phyloP scores from a whole-genome alignment of 768 basidiomycete species.

The Dioszegia aurantiaca region DNA sequence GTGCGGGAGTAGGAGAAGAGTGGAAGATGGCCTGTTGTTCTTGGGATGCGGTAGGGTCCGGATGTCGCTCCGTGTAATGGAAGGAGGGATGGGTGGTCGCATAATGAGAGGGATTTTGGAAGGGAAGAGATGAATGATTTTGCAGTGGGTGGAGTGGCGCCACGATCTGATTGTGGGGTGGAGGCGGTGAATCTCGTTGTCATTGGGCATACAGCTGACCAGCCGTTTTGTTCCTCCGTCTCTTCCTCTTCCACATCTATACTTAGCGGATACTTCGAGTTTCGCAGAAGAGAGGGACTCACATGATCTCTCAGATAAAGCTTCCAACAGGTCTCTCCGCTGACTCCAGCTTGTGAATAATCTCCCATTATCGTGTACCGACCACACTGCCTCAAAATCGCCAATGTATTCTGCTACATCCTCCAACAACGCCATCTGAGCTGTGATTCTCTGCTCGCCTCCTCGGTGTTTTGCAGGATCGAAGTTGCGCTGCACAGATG shows the following conservation, averaged over 20 bases:
- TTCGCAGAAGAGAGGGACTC: constrained; percentile 19
- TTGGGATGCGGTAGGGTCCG: constrained; percentile 22
- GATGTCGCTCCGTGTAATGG: constrained; percentile 51
- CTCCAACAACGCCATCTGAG: constrained; percentile 31
- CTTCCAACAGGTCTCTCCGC: constrained; percentile 27
- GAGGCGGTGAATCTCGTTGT: constrained; percentile 15
- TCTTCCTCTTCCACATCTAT: constrained; percentile 27
- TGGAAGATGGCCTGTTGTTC: constrained; percentile 27
- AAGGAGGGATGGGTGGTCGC: constrained; percentile 51
- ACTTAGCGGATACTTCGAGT: constrained; percentile 27
- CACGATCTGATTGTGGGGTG: constrained; percentile 9
- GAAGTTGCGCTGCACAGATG: constrained; percentile 15
- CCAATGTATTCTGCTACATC: constrained; percentile 29
- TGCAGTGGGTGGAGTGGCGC: not conserved
- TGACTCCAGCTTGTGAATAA: constrained; percentile 35
- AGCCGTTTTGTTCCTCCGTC: constrained; percentile 28
- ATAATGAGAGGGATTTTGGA: constrained; percentile 48
- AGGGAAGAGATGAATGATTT: constrained; percentile 51
- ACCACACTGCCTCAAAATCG: constrained; percentile 35
- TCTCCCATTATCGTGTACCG: constrained; percentile 41
- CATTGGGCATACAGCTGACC: constrained; percentile 26
- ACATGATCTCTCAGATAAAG: constrained; percentile 39
- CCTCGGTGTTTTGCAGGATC: constrained; percentile 31
- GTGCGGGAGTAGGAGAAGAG: constrained; percentile 47
- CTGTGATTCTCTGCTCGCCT: constrained; percentile 27